phyloP scores from a whole-genome alignment of 148 eudicot species.

The Salicornia ramosissima region DNA sequence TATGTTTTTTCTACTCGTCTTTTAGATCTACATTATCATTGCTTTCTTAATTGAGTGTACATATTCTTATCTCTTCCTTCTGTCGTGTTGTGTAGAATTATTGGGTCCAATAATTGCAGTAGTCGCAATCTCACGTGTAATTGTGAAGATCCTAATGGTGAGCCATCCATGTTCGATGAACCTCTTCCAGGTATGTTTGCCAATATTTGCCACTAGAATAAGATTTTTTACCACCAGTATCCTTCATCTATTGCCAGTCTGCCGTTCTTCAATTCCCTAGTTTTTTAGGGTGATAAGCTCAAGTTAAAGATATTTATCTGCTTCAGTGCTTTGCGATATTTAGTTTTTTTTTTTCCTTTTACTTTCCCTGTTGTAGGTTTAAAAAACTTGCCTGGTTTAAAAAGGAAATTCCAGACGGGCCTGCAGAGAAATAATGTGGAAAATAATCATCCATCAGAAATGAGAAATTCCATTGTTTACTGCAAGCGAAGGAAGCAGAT shows the following conservation, averaged over 20 bases:
- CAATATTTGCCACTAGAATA: not conserved
- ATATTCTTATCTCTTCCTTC: not conserved
- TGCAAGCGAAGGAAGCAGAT: constrained; percentile 47
- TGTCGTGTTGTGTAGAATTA: constrained; percentile 38
- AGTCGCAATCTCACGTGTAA: constrained; percentile 38
- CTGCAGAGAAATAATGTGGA: constrained; percentile 31
- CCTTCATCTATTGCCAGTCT: not conserved
- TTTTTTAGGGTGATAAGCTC: not conserved
- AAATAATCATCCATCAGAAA: constrained; percentile 20
- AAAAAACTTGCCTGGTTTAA: constrained; percentile 61
- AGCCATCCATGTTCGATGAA: constrained; percentile 34
- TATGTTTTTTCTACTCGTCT: not conserved
- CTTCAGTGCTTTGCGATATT: not conserved
- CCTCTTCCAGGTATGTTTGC: constrained; percentile 53
- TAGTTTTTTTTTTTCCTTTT: not conserved
- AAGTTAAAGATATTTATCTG: no score
- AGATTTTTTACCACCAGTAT: not conserved
- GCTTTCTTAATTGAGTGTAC: not conserved
- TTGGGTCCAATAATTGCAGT: constrained; percentile 37
- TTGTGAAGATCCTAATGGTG: constrained; percentile 50
- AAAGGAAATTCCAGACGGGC: constrained; percentile 55
- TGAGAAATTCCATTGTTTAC: constrained; percentile 11
- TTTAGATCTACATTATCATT: not conserved
- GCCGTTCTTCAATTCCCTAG: not conserved
- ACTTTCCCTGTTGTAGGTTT: constrained; percentile 38